phyloP scores from a whole-genome alignment of 331 rosid species.

The Prunus yedoensis region DNA sequence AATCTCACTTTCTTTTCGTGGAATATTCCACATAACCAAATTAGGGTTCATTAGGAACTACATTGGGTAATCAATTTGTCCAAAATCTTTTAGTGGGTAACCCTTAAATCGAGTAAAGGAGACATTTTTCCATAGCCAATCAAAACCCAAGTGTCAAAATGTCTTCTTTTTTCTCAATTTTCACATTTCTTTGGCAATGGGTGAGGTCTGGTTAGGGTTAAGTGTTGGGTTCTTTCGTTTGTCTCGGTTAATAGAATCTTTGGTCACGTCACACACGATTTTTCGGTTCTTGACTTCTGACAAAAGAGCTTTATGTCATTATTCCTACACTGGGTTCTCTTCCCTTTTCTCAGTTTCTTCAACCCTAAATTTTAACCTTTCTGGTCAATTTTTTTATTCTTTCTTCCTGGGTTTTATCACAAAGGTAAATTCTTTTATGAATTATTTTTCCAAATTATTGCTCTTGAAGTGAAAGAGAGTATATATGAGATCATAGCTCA shows the following conservation, averaged over 20 bases:
- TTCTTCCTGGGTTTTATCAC: neutral
- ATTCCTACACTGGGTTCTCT: constrained; percentile 41
- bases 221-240: constrained; percentile 17
- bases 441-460: constrained; percentile 27
- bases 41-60: constrained; percentile 49
- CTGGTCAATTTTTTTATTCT: neutral
- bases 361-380: constrained; percentile 42
- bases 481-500: constrained; percentile 18
- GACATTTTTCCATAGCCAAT: constrained; percentile 24
- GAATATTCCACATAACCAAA: constrained; percentile 34
- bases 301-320: constrained; percentile 68
- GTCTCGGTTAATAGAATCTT: constrained; percentile 67
- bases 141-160: constrained; percentile 22
- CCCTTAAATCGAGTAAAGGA: constrained; percentile 20
- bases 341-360: constrained; percentile 33
- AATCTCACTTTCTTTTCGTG: constrained; percentile 45
- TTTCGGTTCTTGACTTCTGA: constrained; percentile 73
- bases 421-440: constrained; percentile 12
- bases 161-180: constrained; percentile 30
- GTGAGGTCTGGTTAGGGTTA: constrained; percentile 62
- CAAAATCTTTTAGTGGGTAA: constrained; percentile 16
- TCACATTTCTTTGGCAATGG: constrained; percentile 39
- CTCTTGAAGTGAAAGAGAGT: constrained; percentile 24
- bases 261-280: constrained; percentile 86
- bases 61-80: constrained; percentile 20